phyloP scores from a whole-genome alignment of 768 basidiomycete genomes.

The Paxillus rubicundulus region DNA sequence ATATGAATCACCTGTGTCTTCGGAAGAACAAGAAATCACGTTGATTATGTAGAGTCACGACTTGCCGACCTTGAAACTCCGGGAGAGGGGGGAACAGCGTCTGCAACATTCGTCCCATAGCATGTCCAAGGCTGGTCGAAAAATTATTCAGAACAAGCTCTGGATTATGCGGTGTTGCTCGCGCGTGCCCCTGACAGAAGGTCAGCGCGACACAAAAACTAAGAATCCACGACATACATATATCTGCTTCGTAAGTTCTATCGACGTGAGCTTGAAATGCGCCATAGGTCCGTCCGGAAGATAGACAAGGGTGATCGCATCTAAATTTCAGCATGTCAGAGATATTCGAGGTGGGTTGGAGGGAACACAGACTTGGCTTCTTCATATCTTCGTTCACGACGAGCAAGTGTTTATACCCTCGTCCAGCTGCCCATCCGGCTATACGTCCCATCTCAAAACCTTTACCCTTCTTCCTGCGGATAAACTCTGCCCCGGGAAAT shows the following conservation, averaged over 20 bases:
- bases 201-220: slow-evolving; percentile 2
- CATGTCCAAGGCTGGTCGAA: slow-evolving; percentile 89
- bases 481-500: slow-evolving; percentile 91
- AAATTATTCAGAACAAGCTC: slow-evolving; percentile 96
- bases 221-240: slow-evolving; percentile 51
- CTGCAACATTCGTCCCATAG: slow-evolving; percentile 93
- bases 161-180: slow-evolving; percentile 88
- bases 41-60: slow-evolving; percentile 96
- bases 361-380: slow-evolving; percentile 71
- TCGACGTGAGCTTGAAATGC: slow-evolving; percentile 90
- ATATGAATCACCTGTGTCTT: slow-evolving; percentile 71
- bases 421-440: slow-evolving; percentile 87
- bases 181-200: slow-evolving; percentile 74
- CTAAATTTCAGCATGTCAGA: slow-evolving; percentile 40
- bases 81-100: slow-evolving; percentile 94
- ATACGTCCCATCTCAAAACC: slow-evolving; percentile 90
- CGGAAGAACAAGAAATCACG: slow-evolving; percentile 98
- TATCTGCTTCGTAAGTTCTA: slow-evolving; percentile 83
- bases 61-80: slow-evolving; percentile 94
- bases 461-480: slow-evolving; percentile 81
- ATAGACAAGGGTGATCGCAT: slow-evolving; percentile 88
- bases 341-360: background rate
- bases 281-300: slow-evolving; percentile 92
- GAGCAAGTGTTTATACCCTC: slow-evolving; percentile 84
- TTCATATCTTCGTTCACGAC: slow-evolving; percentile 97